phyloP scores from a whole-genome alignment of 1,284 basidiomycete genomes.

The Boletellus deceptivus region DNA sequence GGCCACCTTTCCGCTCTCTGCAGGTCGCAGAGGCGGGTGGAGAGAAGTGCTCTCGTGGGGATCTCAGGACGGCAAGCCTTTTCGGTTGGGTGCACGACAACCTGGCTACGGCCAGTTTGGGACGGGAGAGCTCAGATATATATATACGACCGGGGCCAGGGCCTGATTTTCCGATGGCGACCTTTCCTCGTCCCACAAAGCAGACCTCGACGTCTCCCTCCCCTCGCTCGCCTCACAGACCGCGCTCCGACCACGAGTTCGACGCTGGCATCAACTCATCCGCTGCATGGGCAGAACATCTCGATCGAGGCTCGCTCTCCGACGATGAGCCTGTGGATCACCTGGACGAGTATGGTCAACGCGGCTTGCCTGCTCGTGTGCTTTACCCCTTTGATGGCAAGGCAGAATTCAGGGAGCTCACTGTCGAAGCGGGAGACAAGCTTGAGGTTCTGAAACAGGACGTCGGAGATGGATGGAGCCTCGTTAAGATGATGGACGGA shows the following conservation, averaged over 20 bases:
- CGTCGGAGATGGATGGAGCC: conserved; percentile 73
- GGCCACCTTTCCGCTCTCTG: too few relatives aligned
- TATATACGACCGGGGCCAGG: too few relatives aligned
- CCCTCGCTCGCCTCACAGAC: conserved; percentile 12
- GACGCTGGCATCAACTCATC: conserved; percentile 77
- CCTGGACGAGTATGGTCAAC: conserved; percentile 37
- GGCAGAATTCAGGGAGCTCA: conserved; percentile 66
- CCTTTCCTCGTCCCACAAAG: conserved; percentile 30
- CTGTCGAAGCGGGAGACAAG: conserved; percentile 60
- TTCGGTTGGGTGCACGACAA: too few relatives aligned
- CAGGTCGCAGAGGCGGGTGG: too few relatives aligned
- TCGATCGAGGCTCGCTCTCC: conserved; percentile 41
- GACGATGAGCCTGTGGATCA: conserved; percentile 41
- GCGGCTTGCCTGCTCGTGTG: conserved; percentile 54
- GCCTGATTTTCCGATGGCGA: conserved; percentile 23
- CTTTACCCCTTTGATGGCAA: conserved; percentile 74
- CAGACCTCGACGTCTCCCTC: conserved; percentile 9
- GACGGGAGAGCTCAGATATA: neutral
- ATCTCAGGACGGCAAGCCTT: too few relatives aligned
- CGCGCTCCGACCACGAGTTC: conserved; percentile 47
- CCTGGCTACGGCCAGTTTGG: too few relatives aligned
- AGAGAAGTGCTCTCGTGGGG: too few relatives aligned
- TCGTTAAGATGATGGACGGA: conserved; percentile 51
- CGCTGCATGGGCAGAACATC: conserved; percentile 67
- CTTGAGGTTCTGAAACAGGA: conserved; percentile 64